Evolutionary conservation across 768 basidiomycete species (phyloP).

Genomic region (Asterophora parasitica): DNA sequence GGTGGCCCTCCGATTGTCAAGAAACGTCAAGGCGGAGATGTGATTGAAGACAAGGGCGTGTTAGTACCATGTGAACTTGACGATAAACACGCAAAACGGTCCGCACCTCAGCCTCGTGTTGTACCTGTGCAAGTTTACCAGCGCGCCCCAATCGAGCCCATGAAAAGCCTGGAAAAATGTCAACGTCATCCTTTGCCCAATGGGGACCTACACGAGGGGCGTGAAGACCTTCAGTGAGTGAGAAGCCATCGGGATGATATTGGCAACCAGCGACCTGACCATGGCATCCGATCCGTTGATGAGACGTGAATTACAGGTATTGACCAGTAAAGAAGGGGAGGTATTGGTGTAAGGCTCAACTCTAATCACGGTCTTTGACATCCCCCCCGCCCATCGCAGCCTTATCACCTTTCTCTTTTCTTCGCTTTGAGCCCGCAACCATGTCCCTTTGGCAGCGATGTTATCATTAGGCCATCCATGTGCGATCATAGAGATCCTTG

Average conservation of each 20-base stretch:
- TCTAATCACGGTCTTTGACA: background rate
- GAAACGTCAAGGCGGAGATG: background rate
- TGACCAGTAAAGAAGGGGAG: background rate
- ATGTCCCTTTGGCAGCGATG: constrained; percentile 54
- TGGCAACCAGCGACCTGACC: background rate
- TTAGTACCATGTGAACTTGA: background rate
- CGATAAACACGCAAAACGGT: background rate
- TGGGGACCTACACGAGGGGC: background rate
- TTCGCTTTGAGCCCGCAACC: constrained; percentile 68
- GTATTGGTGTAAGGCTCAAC: background rate
- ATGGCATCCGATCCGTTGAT: background rate
- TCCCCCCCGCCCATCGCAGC: background rate
- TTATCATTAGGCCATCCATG: constrained; percentile 3
- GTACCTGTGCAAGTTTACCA: background rate
- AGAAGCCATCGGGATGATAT: background rate
- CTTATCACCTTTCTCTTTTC: constrained; percentile 39
- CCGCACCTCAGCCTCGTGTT: background rate
- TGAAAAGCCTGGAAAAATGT: background rate
- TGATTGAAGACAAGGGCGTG: constrained; percentile 1
- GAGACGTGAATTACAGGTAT: background rate
- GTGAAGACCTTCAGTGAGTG: background rate
- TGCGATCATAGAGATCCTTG: background rate
- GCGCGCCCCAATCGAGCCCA: background rate
- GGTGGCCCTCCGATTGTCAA: background rate
- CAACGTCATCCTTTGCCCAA: no score